Conservation (phyloP, 371 early-diverging fungal genomes). For the Mucor indicus region DNA sequence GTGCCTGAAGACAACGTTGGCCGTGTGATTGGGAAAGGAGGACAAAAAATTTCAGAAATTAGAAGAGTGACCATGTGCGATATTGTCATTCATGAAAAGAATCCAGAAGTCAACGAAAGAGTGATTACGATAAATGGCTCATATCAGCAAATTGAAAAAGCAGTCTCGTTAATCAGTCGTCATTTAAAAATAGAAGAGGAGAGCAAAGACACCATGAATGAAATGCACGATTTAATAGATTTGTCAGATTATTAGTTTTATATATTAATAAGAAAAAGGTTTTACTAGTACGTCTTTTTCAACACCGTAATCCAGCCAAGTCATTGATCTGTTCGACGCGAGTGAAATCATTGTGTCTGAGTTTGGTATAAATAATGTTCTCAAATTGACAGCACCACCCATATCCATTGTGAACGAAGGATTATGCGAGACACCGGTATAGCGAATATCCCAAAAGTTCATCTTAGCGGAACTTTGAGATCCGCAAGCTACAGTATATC, state of each 20-base stretch:
- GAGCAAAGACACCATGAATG: background rate
- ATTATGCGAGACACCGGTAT: slow-evolving; percentile 17
- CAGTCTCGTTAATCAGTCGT: slow-evolving; percentile 82
- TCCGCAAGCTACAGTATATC: slow-evolving; percentile 37
- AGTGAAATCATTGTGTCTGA: slow-evolving; percentile 20
- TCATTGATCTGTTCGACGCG: slow-evolving; percentile 21
- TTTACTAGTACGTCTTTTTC: slow-evolving; percentile 18
- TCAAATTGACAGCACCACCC: slow-evolving; percentile 8
- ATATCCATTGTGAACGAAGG: slow-evolving; percentile 25
- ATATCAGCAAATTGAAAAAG: slow-evolving; percentile 82
- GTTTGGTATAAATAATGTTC: slow-evolving; percentile 25
- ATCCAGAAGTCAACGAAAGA: too few relatives aligned
- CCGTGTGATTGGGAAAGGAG: slow-evolving; percentile 91
- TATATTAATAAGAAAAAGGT: slow-evolving; percentile 9
- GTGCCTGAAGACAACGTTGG: slow-evolving; percentile 94
- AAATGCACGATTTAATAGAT: background rate
- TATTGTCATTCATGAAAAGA: too few relatives aligned
- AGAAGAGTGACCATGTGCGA: too few relatives aligned
- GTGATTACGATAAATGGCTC: slow-evolving; percentile 79
- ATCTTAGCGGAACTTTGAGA: slow-evolving; percentile 23
- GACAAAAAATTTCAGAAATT: slow-evolving; percentile 90
- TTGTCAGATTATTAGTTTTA: background rate
- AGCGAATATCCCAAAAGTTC: slow-evolving; percentile 43
- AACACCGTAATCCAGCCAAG: slow-evolving; percentile 36
- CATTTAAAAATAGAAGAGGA: slow-evolving; percentile 70